A percentile compares a stretch with the other conserved stretches of the same genome.
Evolutionary conservation across 495 filamentous ascomycete species (phyloP).

Genomic region (Aspergillus mulundensis): DNA sequence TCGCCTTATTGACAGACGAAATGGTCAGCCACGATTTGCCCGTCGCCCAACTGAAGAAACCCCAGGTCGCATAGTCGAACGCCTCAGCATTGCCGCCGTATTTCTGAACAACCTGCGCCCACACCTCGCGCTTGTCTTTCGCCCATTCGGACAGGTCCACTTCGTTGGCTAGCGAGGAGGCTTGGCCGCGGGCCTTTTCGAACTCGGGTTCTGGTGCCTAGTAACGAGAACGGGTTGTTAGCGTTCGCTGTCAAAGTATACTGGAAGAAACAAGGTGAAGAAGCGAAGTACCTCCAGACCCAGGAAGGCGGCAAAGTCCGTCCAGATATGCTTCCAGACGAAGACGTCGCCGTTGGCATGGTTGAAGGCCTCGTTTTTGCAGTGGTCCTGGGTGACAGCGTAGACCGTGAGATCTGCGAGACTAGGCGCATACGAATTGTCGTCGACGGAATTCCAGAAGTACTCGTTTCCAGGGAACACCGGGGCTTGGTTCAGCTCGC

Average conservation of each 20-base stretch:
- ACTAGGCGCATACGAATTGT: conserved; percentile 24
- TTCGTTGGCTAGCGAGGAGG: no score
- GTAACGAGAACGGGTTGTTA: conserved; percentile 10
- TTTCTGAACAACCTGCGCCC: conserved; percentile 25
- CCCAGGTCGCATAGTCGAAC: conserved; percentile 27
- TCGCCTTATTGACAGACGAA: conserved; percentile 23
- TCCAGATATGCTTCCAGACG: conserved; percentile 27
- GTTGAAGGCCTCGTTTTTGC: conserved; percentile 28
- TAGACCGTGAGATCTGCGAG: conserved; percentile 24
- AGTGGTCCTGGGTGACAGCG: conserved; percentile 14
- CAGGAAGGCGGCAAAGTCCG: conserved; percentile 19
- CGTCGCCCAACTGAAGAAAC: conserved; percentile 24
- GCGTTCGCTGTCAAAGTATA: conserved; percentile 12
- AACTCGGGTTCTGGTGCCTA: no score
- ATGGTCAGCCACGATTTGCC: conserved; percentile 22
- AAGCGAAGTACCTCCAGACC: conserved; percentile 16
- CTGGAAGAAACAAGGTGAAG: conserved; percentile 1
- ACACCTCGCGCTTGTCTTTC: conserved; percentile 24
- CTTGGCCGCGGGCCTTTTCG: no score
- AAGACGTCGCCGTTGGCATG: conserved; percentile 28
- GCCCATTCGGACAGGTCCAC: conserved; percentile 28
- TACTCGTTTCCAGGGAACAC: conserved; percentile 21
- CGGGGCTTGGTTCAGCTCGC: conserved; percentile 18
- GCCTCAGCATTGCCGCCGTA: conserved; percentile 19
- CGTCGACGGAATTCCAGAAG: conserved; percentile 24